Percentiles rank a stretch among this genome's conserved stretches.
Conservation (phyloP, 2,329 filamentous ascomycete genomes). For the Nannizzia gypsea region DNA sequence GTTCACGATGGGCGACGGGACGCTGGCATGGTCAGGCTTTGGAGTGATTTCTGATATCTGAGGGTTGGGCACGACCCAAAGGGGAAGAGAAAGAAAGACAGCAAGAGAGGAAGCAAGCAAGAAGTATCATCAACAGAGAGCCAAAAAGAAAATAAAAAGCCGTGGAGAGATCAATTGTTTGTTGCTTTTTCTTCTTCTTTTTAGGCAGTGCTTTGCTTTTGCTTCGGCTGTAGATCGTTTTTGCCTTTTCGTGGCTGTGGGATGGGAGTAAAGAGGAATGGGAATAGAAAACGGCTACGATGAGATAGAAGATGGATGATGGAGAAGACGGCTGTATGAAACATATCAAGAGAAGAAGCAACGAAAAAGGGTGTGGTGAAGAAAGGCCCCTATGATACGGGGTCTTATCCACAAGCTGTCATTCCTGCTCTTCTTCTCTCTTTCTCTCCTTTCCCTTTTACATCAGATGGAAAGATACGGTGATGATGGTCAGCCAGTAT, state of each 20-base stretch:
- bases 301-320: not conserved
- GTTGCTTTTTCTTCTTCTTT: not conserved
- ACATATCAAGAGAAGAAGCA: not conserved
- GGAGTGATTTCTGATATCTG: not conserved
- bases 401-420: not conserved
- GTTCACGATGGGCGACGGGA: slow-evolving; percentile 2
- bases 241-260: not conserved
- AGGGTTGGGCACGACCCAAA: slow-evolving; percentile 4
- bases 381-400: no score
- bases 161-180: not conserved
- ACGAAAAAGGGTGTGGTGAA: not conserved
- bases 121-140: not conserved
- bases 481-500: not conserved
- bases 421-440: no score
- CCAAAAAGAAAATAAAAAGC: not conserved
- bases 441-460: no score
- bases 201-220: not conserved
- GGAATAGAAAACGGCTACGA: not conserved
- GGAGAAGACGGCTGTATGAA: not conserved
- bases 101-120: not conserved
- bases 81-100: not conserved
- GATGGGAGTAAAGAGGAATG: not conserved
- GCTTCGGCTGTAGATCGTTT: not conserved
- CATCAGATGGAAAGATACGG: not conserved
- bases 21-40: slow-evolving; percentile 1